Percentiles rank a stretch among this genome's conserved stretches.
Conservation (phyloP, 257 asterid genomes). For the Verbena officinalis region DNA sequence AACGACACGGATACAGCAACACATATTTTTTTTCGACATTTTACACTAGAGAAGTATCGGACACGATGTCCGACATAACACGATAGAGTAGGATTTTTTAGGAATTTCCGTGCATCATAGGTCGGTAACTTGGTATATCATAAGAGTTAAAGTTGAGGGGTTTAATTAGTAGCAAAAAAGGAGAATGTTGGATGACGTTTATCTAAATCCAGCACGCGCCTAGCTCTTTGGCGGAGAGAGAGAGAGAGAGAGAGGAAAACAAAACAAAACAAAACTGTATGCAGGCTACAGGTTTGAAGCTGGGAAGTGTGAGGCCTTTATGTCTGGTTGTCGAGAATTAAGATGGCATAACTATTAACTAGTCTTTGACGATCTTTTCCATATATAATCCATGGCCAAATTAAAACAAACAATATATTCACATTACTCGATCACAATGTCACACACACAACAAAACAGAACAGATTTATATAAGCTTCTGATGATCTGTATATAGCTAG, state of each 20-base stretch:
- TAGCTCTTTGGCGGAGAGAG: constrained; percentile 11
- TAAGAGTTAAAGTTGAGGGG: too few species aligned
- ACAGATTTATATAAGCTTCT: not conserved
- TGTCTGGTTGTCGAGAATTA: constrained; percentile 59
- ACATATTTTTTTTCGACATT: too few species aligned
- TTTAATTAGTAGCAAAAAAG: constrained; percentile 23
- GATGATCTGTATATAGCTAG: not conserved
- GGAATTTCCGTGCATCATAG: too few species aligned
- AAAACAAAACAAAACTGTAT: constrained; percentile 15
- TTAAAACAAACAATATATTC: not conserved
- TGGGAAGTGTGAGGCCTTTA: constrained; percentile 34
- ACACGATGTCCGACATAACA: too few species aligned
- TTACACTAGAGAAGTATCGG: too few species aligned
- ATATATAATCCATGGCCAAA: not conserved
- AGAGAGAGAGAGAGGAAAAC: not conserved
- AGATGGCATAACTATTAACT: constrained; percentile 43
- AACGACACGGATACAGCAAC: too few species aligned
- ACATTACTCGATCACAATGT: too few species aligned
- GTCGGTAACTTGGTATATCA: too few species aligned
- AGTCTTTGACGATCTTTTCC: constrained; percentile 21
- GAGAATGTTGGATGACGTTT: constrained; percentile 27
- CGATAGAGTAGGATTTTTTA: too few species aligned
- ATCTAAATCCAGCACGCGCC: constrained; percentile 48
- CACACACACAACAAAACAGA: not conserved
- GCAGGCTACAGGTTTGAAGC: constrained; percentile 21